Evolutionary conservation across 2,329 filamentous ascomycete genomes (phyloP), one percentile per base, ranked within the genome.

Genomic region (Pseudogymnoascus sp.): DNA sequence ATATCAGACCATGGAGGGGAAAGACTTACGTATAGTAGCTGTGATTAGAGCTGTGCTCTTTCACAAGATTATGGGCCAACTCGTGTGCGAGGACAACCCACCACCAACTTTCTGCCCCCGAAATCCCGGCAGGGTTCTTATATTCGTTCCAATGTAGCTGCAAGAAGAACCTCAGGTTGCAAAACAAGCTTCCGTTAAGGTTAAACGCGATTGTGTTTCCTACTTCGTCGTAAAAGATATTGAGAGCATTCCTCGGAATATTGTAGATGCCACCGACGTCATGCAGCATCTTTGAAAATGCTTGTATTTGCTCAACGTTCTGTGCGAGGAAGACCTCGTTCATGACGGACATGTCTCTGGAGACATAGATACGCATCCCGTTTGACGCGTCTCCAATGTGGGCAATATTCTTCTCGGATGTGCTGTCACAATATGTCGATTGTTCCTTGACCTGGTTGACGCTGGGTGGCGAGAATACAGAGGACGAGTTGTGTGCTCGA

Each of bases 51-150:
- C 88, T 88, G 75, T 97, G 93, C 66, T 86, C 82, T 38, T 78
- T 77, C 7, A 96, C 91, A 62, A 99, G 77, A 73, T 99, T 99
- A 77, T 99, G 95, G 64, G 95, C 93, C 74, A 99, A 77, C 77
- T 99, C 96, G 74, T 99, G 95, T 66, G 92, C 96, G 65, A 97
- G 75, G n/a, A 95, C 92, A 67, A 96, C 89, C 85, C 89, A 97
- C 93, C 93, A 97, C 80, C 93, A 96, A 1, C 88, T 84, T 63
- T 86, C 79, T 2, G 90, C 83, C 62, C 81, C 77, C 1, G 74
- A 21, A 61, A 21, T 73, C 59, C 63, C 76, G 59, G 67, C 68
- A 65, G 68, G 72, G 59, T 85, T 74, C 66, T 79, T 75, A 9
- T 34, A 56, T 34, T 34, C 49, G 12, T 77, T 71, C 49, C 84